Evolutionary conservation across 2,329 filamentous ascomycete species (phyloP), one percentile per base, ranked within the genome.

Genomic region (Metarhizium guizhouense): DNA sequence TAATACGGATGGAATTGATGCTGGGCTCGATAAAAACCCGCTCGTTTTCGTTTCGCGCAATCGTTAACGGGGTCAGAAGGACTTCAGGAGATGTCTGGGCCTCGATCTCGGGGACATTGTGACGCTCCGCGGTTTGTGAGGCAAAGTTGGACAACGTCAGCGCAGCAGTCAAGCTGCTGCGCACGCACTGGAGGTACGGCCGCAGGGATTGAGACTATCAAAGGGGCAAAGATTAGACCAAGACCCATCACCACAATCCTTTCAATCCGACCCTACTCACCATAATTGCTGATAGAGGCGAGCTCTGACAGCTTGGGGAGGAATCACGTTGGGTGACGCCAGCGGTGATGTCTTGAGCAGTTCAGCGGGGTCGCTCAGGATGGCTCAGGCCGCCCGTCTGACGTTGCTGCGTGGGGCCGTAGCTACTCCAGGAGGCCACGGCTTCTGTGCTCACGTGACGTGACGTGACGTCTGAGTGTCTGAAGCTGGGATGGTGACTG

Each of bases 41-140:
- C 81, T 99, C 94, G 71, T 96, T 95, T 74, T 97, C 92, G 74
- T 99, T 99, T 61, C 94, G 86, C 60, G 93, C 88, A 63, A 99
- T 85, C 32, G 87, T 91, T 61, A 99, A 77, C 18, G 93, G 92
- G 67, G 94, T 95, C 58, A 99, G 80, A 25, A 99, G 82, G 58
- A 97, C 87, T 79, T 99, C 94, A 25, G 95, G 94, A 0, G 92
- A 96, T 53, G 87, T 91, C 62, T 85, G 85, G 47, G 93, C 92
- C 78, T 99, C 94, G 66, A 99, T 88, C 73, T 99, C 94, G 59
- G 94, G 94, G 49, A 97, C 93, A 78, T 99, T 99, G 77, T 97
- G 94, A 65, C 94, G 82, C 78, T 99, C 95, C 55, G 92, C 90
- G 49, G 89, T 90, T 76, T 99, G 94, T 52, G 93, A 97, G 60